phyloP scores from a whole-genome alignment of 148 eudicot genomes.

The Cornus florida region DNA sequence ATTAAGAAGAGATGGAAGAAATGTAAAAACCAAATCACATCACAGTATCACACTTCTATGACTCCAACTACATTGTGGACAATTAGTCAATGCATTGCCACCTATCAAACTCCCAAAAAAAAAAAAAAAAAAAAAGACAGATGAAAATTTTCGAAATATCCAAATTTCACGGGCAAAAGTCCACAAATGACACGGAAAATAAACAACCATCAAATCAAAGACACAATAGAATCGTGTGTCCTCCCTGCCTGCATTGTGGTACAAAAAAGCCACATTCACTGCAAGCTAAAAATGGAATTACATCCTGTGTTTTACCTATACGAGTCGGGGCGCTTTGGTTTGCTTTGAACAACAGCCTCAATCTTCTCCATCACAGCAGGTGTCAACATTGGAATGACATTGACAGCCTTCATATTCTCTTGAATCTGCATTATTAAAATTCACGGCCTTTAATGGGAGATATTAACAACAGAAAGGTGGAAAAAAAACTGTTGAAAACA shows the following conservation, averaged over 20 bases:
- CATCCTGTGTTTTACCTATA: slow-evolving; percentile 43
- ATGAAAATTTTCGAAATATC: too few relatives aligned
- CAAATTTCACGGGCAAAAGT: background rate
- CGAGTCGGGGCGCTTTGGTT: slow-evolving; percentile 84
- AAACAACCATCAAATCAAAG: background rate
- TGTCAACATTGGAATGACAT: slow-evolving; percentile 76
- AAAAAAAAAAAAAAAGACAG: too few relatives aligned
- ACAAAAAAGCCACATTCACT: too few relatives aligned
- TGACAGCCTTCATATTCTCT: slow-evolving; percentile 88
- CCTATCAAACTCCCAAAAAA: background rate
- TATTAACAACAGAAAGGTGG: too few relatives aligned
- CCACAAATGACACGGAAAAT: background rate
- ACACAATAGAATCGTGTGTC: background rate
- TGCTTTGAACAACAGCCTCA: slow-evolving; percentile 84
- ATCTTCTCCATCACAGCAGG: slow-evolving; percentile 76
- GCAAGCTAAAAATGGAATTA: background rate
- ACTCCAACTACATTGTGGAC: background rate
- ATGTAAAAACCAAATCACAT: too few relatives aligned
- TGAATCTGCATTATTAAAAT: slow-evolving; percentile 51
- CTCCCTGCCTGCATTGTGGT: background rate
- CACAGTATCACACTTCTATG: too few relatives aligned
- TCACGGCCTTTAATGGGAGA: background rate
- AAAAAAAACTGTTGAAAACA: too few relatives aligned
- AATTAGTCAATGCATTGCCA: background rate
- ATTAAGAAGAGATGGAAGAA: too few relatives aligned